Conservation (phyloP, 2,329 filamentous ascomycete species). For the Pseudonectria foliicola region DNA sequence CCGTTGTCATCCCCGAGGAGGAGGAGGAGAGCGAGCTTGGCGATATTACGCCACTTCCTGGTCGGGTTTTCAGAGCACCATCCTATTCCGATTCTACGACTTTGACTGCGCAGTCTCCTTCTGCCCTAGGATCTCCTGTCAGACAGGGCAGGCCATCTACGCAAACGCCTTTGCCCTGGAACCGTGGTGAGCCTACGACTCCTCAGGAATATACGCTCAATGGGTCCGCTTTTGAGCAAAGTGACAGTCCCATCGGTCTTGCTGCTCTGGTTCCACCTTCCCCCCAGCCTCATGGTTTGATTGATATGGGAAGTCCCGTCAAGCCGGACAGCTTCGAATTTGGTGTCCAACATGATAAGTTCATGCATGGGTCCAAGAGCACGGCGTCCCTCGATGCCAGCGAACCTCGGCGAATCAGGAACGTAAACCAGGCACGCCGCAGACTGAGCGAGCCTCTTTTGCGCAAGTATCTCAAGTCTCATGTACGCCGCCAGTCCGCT, state of each 20-base stretch:
- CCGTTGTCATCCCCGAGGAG: constrained; percentile 1
- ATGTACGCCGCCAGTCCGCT: constrained; percentile 20
- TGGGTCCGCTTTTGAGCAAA: constrained; percentile 4
- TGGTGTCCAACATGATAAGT: too few relatives aligned
- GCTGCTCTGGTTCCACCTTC: constrained; percentile 11
- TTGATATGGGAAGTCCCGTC: constrained; percentile 4
- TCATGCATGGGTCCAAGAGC: constrained; percentile 23
- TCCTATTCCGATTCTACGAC: constrained; percentile 14
- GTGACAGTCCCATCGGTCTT: constrained; percentile 14
- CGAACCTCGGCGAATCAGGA: constrained; percentile 16
- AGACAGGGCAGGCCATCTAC: constrained; percentile 19
- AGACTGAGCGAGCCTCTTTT: constrained; percentile 29
- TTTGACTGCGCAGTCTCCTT: constrained; percentile 6
- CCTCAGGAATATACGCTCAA: constrained; percentile 13
- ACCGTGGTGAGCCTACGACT: constrained; percentile 15
- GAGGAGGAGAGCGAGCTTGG: constrained; percentile 1
- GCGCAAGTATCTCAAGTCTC: constrained; percentile 17
- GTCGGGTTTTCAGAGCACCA: constrained; percentile 13
- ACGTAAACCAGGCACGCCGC: constrained; percentile 18
- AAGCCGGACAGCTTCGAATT: constrained; percentile 19
- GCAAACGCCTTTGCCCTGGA: constrained; percentile 24
- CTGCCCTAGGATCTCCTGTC: constrained; percentile 11
- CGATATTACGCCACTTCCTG: constrained; percentile 10
- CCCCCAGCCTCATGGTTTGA: constrained; percentile 8
- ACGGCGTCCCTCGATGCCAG: constrained; percentile 11